These are phyloP conservation scores for Ashbya aceris DNA, from an alignment of 1,139 yeast genomes.

Conservation along the genomic window DNA sequence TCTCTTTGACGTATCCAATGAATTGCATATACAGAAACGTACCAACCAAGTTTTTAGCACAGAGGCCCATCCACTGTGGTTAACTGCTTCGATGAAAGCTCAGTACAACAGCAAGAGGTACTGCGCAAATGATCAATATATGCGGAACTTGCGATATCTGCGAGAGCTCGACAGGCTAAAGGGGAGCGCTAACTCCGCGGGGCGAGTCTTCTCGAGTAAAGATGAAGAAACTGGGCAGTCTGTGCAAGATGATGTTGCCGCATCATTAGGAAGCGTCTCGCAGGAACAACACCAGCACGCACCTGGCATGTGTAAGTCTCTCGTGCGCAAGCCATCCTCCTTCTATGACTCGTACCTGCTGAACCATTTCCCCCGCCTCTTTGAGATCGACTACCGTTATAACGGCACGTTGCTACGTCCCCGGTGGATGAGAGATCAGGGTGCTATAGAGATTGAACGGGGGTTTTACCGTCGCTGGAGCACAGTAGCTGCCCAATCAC, in stretches of 20 bases:
- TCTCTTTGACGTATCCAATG: conserved; percentile 61
- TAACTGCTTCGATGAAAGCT: conserved; percentile 22
- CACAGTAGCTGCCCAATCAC: conserved; percentile 9
- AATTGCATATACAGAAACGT: conserved; percentile 36
- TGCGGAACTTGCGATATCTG: conserved; percentile 11
- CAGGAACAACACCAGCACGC: not conserved
- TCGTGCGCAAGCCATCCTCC: not conserved
- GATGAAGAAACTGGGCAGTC: too few relatives aligned
- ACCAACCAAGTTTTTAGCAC: conserved; percentile 75
- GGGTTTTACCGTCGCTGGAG: conserved; percentile 22
- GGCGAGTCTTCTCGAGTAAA: not conserved
- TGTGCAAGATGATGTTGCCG: too few relatives aligned
- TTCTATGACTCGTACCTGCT: conserved; percentile 1
- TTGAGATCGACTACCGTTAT: conserved; percentile 35
- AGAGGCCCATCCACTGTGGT: conserved; percentile 91
- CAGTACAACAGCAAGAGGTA: conserved; percentile 17
- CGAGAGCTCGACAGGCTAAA: not conserved
- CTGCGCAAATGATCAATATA: conserved; percentile 15
- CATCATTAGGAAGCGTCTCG: too few relatives aligned
- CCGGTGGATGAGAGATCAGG: conserved; percentile 10
- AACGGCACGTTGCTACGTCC: conserved; percentile 35
- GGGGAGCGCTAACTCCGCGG: not conserved
- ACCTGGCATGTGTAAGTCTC: not conserved
- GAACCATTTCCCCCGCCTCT: conserved; percentile 23
- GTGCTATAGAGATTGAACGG: conserved; percentile 16